Evolutionary conservation across 1,139 yeast genomes (phyloP).

Genomic region (Eremothecium sinecaudum): DNA sequence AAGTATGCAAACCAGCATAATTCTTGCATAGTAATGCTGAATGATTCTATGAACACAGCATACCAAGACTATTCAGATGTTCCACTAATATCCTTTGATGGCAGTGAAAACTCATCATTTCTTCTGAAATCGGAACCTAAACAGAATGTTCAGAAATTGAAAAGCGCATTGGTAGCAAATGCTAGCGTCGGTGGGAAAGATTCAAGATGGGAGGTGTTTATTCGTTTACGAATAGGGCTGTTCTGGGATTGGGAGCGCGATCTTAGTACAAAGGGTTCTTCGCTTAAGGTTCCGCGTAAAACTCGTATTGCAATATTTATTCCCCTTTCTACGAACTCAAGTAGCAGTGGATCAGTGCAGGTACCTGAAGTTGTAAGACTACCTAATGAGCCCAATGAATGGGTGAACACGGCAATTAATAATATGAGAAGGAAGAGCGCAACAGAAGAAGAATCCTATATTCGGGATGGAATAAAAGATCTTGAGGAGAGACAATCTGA

Average conservation of each 20-base stretch:
- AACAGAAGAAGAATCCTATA: too few relatives aligned
- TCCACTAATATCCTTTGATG: slow-evolving; percentile 13
- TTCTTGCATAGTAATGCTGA: slow-evolving; percentile 19
- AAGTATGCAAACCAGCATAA: slow-evolving; percentile 21
- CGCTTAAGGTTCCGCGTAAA: slow-evolving; percentile 7
- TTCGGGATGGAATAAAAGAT: too few relatives aligned
- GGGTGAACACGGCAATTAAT: too few relatives aligned
- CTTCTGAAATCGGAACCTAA: slow-evolving; percentile 17
- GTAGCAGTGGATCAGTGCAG: too few relatives aligned
- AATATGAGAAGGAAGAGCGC: too few relatives aligned
- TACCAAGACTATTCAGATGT: slow-evolving; percentile 14
- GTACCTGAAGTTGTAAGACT: too few relatives aligned
- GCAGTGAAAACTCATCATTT: slow-evolving; percentile 20
- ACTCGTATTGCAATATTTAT: slow-evolving; percentile 10
- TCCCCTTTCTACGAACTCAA: slow-evolving; percentile 34
- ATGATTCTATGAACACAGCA: slow-evolving; percentile 29
- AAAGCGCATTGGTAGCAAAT: slow-evolving; percentile 28
- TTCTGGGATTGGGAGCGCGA: slow-evolving; percentile 29
- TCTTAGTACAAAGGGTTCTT: too few relatives aligned
- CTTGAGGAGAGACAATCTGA: too few relatives aligned
- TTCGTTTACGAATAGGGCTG: slow-evolving; percentile 23
- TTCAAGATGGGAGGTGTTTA: slow-evolving; percentile 27
- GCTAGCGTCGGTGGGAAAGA: slow-evolving; percentile 28
- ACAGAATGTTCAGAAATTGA: slow-evolving; percentile 22
- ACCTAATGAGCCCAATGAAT: too few relatives aligned